A percentile compares a stretch with the other conserved stretches of the same genome.
These are phyloP conservation scores for Stentor coeruleus DNA, from an alignment of 73 alveolate species.

Conservation along the genomic window DNA sequence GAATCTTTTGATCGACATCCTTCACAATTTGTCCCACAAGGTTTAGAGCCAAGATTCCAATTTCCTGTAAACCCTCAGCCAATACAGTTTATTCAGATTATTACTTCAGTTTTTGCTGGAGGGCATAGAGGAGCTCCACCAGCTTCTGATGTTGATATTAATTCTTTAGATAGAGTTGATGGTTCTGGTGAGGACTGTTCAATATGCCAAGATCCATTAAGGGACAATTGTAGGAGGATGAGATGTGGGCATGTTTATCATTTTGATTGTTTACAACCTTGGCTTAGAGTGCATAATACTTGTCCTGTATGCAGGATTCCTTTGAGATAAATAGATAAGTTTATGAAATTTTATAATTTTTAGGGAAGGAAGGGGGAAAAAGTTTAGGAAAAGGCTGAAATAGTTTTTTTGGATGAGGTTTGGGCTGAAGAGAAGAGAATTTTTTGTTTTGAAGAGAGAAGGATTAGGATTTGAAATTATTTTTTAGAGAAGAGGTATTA, in stretches of 20 bases:
- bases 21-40: conserved; percentile 39
- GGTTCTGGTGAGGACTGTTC: background rate
- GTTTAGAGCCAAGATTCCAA: conserved; percentile 2
- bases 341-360: background rate
- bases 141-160: background rate
- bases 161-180: background rate
- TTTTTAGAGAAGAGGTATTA: no score
- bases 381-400: no score
- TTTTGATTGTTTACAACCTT: conserved; percentile 76
- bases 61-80: no score
- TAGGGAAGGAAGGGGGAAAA: background rate
- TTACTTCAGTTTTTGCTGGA: background rate
- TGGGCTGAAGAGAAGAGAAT: no score
- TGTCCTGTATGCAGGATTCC: conserved; percentile 81
- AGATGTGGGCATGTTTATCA: conserved; percentile 92
- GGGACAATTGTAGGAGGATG: conserved; percentile 28
- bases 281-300: conserved; percentile 78
- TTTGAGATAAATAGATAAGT: background rate
- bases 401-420: no score
- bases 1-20: conserved; percentile 39
- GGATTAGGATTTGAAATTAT: no score
- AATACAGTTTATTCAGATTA: background rate
- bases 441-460: no score
- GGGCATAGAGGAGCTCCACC: conserved; percentile 30
- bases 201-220: background rate